Evolutionary conservation across 192 early-diverging fungal genomes (phyloP).

Genomic region (Spizellomyces punctatus): DNA sequence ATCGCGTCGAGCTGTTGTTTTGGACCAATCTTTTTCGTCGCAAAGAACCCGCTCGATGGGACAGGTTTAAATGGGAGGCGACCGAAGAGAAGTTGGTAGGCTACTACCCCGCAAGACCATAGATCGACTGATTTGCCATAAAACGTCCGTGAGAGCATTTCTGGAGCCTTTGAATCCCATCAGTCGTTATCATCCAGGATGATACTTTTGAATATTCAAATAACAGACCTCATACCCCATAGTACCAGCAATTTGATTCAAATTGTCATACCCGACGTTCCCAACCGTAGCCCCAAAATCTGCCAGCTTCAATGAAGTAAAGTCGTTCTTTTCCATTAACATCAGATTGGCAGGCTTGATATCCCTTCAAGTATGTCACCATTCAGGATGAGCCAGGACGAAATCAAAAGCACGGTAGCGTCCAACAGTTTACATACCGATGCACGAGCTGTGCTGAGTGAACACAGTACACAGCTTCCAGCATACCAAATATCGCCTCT

Average conservation of each 20-base stretch:
- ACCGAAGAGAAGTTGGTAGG: slow-evolving; percentile 40
- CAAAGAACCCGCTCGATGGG: slow-evolving; percentile 10
- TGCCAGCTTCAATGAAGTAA: slow-evolving; percentile 39
- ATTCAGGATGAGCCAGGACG: no score
- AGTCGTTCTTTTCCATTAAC: slow-evolving; percentile 30
- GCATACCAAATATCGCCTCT: slow-evolving; percentile 38
- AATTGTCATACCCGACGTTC: slow-evolving; percentile 39
- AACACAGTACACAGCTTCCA: slow-evolving; percentile 30
- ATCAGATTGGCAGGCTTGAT: slow-evolving; percentile 45
- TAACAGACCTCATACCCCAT: slow-evolving; percentile 30
- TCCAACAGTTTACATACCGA: not conserved
- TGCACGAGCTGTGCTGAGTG: slow-evolving; percentile 38
- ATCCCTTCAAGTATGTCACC: slow-evolving; percentile 15
- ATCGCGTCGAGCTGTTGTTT: slow-evolving; percentile 37
- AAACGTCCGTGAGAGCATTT: slow-evolving; percentile 37
- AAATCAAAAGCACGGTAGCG: no score
- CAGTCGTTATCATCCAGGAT: no score
- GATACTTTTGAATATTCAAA: not conserved
- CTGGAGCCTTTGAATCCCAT: slow-evolving; percentile 35
- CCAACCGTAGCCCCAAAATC: slow-evolving; percentile 43
- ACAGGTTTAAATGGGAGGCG: slow-evolving; percentile 29
- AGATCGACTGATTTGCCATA: slow-evolving; percentile 48
- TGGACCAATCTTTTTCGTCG: slow-evolving; percentile 25
- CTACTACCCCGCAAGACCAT: slow-evolving; percentile 41
- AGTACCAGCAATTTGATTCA: slow-evolving; percentile 38